These are phyloP conservation scores for Lipomyces kockii DNA, from an alignment of 805 yeast species.

Conservation along the genomic window DNA sequence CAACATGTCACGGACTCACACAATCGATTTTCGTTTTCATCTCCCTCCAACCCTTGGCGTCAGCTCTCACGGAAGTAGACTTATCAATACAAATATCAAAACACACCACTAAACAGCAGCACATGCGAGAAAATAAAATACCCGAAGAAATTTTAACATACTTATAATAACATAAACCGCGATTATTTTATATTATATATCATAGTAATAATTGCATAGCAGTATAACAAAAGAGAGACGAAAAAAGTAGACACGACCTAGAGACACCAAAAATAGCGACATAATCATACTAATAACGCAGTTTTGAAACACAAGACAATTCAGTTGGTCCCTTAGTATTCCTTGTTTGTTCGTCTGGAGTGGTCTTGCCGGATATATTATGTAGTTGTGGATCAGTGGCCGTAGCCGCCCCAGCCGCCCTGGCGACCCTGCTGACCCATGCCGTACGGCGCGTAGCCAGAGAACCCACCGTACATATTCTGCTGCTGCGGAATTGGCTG, in stretches of 20 bases:
- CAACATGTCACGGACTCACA: not conserved
- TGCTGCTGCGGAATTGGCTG: conserved; percentile 33
- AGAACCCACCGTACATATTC: conserved; percentile 34
- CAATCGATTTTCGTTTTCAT: not conserved
- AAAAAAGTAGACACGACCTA: not conserved
- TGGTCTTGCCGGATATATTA: not conserved
- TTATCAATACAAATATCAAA: not conserved
- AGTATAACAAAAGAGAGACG: not conserved
- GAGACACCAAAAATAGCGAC: conserved; percentile 3
- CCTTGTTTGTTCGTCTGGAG: not conserved
- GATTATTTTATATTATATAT: not conserved
- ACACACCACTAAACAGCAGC: conserved; percentile 1
- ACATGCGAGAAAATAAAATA: not conserved
- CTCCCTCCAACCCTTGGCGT: not conserved
- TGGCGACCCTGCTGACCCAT: conserved; percentile 33
- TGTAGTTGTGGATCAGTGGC: conserved; percentile 17
- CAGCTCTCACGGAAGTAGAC: not conserved
- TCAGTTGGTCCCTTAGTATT: not conserved
- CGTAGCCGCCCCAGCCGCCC: conserved; percentile 35
- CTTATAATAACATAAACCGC: not conserved
- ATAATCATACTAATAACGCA: not conserved
- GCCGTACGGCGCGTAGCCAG: conserved; percentile 32
- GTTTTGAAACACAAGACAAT: not conserved
- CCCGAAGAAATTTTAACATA: not conserved
- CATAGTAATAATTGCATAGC: not conserved